Evolutionary conservation across 2,329 filamentous ascomycete species (phyloP).

Genomic region (Epichloe sylvatica): DNA sequence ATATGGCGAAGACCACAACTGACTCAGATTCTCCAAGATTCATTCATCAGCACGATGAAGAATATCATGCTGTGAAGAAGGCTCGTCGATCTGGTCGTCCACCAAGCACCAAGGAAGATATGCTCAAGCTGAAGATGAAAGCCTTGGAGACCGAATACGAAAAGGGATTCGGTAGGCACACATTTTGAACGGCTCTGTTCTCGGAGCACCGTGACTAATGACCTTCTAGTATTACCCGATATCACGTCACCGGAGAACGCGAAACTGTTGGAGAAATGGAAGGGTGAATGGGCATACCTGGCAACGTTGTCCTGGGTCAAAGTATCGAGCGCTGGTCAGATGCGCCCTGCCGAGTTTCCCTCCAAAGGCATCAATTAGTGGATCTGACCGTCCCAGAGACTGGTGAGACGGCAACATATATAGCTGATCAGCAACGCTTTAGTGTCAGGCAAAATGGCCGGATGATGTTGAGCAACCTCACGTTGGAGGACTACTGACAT

Average conservation of each 20-base stretch:
- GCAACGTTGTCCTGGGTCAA: constrained; percentile 65
- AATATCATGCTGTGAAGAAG: constrained; percentile 51
- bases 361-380: constrained; percentile 30
- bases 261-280: constrained; percentile 56
- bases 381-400: background rate
- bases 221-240: constrained; percentile 52
- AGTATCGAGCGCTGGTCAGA: constrained; percentile 49
- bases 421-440: background rate
- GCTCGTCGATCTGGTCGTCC: constrained; percentile 66
- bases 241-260: constrained; percentile 53
- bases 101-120: constrained; percentile 60
- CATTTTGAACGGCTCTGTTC: background rate
- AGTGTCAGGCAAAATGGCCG: no score
- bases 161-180: constrained; percentile 59
- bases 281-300: constrained; percentile 71
- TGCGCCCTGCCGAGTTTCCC: constrained; percentile 64
- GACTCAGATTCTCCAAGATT: constrained; percentile 30
- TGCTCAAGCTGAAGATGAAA: constrained; percentile 57
- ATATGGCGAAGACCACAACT: constrained; percentile 10
- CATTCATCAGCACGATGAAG: constrained; percentile 56
- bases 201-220: constrained; percentile 6
- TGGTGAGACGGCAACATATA: background rate
- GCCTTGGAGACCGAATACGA: constrained; percentile 66
- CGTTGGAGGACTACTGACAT: background rate
- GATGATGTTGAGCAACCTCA: background rate